Evolutionary conservation across 257 asterid genomes (phyloP).

Genomic region (Penstemon barbatus): DNA sequence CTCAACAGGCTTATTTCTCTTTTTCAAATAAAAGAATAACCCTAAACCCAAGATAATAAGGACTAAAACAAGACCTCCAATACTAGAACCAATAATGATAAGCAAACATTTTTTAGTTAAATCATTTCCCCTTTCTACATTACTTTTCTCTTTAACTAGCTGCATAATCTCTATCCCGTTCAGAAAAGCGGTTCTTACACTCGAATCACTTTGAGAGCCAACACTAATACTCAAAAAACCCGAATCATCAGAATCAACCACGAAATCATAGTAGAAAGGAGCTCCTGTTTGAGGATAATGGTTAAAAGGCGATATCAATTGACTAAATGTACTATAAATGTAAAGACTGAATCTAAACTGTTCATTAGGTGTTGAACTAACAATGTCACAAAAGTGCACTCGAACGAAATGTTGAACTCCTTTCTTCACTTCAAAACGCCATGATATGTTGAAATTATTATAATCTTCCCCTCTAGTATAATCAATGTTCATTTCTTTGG

Average conservation of each 20-base stretch:
- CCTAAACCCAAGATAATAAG: neutral
- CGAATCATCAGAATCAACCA: constrained; percentile 46
- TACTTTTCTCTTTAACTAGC: constrained; percentile 12
- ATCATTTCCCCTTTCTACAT: neutral
- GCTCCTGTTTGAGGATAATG: accelerated
- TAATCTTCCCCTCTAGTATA: accelerated
- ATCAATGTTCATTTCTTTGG: constrained; percentile 35
- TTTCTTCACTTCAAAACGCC: constrained; percentile 46
- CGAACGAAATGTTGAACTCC: constrained; percentile 39
- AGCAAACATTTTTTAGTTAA: neutral
- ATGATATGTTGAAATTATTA: constrained; percentile 34
- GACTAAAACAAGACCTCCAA: constrained; percentile 40
- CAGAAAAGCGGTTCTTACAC: constrained; percentile 28
- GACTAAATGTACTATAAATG: constrained; percentile 13
- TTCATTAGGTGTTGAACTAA: constrained; percentile 12
- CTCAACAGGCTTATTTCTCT: constrained; percentile 31
- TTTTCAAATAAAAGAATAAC: constrained; percentile 24
- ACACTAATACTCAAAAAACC: constrained; percentile 48
- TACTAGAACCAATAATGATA: constrained; percentile 34
- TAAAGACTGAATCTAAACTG: constrained; percentile 24
- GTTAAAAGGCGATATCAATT: constrained; percentile 13
- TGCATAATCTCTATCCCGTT: constrained; percentile 75
- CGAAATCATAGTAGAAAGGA: constrained; percentile 46
- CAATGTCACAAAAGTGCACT: constrained; percentile 59
- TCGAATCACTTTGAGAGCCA: constrained; percentile 22